Conservation (phyloP, 2,329 filamentous ascomycete genomes). For the Aspergillus texensis region DNA sequence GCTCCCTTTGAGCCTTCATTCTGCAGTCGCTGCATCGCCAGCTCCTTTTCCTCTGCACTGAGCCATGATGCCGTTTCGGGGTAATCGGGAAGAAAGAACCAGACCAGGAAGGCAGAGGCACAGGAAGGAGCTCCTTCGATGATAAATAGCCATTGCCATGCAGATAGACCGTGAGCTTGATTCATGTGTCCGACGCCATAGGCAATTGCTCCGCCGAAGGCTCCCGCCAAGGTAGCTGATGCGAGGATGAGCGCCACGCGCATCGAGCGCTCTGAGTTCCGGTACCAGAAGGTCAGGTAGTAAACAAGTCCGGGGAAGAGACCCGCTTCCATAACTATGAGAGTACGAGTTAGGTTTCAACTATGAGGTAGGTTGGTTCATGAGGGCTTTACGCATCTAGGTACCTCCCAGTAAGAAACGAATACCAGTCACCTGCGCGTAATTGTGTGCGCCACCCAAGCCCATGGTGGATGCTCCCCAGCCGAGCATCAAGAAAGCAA, state of each 20-base stretch:
- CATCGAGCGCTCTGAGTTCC: constrained; percentile 58
- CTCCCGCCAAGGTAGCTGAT: constrained; percentile 58
- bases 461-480: constrained; percentile 55
- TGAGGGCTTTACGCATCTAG: neutral
- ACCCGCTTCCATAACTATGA: constrained; percentile 51
- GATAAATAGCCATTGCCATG: constrained; percentile 54
- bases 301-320: constrained; percentile 54
- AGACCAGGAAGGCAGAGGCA: constrained; percentile 44
- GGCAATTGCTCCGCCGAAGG: constrained; percentile 59
- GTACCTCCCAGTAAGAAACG: constrained; percentile 50
- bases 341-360: neutral
- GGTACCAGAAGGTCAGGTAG: constrained; percentile 59
- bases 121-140: constrained; percentile 46
- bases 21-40: constrained; percentile 45
- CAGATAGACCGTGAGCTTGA: constrained; percentile 37
- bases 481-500: constrained; percentile 53
- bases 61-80: constrained; percentile 53
- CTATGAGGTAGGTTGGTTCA: neutral
- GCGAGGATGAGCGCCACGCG: constrained; percentile 59
- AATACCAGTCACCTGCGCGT: constrained; percentile 47
- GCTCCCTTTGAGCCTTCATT: constrained; percentile 45
- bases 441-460: constrained; percentile 48
- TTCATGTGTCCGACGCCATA: constrained; percentile 51
- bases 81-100: constrained; percentile 53
- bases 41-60: constrained; percentile 45